A percentile compares a stretch with the other conserved stretches of the same genome.
phyloP scores from a whole-genome alignment of 140 eudicot genomes.

The Flaveria floridana region DNA sequence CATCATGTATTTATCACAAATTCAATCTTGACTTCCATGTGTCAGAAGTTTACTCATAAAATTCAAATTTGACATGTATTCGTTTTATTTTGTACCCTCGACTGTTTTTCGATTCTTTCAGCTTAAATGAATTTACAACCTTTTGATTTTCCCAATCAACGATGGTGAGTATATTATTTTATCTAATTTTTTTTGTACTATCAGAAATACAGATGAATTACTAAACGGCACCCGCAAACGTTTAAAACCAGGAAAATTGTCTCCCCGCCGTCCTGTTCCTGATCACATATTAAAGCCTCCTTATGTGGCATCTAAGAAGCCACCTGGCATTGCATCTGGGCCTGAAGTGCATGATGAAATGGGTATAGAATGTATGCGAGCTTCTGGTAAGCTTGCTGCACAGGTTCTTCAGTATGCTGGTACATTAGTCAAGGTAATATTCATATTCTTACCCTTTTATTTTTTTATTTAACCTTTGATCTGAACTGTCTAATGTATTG shows the following conservation, averaged over 20 bases:
- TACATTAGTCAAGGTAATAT: slow-evolving; percentile 75
- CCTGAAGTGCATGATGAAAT: slow-evolving; percentile 70
- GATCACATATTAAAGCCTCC: slow-evolving; percentile 71
- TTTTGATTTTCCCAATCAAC: background rate
- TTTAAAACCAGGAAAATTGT: slow-evolving; percentile 68
- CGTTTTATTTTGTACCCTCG: background rate
- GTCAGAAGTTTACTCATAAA: background rate
- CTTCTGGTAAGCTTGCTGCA: slow-evolving; percentile 93
- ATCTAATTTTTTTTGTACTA: slow-evolving; percentile 14
- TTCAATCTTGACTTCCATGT: background rate
- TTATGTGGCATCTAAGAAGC: slow-evolving; percentile 52
- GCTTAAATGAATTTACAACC: background rate
- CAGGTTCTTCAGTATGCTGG: slow-evolving; percentile 92
- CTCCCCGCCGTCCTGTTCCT: slow-evolving; percentile 85
- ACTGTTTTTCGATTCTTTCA: background rate
- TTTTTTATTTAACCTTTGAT: background rate
- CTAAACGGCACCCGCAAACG: slow-evolving; percentile 49
- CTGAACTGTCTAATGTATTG: slow-evolving; percentile 32
- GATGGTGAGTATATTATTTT: background rate
- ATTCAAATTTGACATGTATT: slow-evolving; percentile 3
- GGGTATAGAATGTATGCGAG: slow-evolving; percentile 84
- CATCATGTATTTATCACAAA: slow-evolving; percentile 10
- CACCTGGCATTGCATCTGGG: slow-evolving; percentile 67
- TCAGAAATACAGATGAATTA: slow-evolving; percentile 55
- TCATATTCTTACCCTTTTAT: background rate